Percentiles rank a stretch among this genome's conserved stretches.
Conservation (phyloP, 192 early-diverging fungal genomes). For the Coemansia sp. region DNA sequence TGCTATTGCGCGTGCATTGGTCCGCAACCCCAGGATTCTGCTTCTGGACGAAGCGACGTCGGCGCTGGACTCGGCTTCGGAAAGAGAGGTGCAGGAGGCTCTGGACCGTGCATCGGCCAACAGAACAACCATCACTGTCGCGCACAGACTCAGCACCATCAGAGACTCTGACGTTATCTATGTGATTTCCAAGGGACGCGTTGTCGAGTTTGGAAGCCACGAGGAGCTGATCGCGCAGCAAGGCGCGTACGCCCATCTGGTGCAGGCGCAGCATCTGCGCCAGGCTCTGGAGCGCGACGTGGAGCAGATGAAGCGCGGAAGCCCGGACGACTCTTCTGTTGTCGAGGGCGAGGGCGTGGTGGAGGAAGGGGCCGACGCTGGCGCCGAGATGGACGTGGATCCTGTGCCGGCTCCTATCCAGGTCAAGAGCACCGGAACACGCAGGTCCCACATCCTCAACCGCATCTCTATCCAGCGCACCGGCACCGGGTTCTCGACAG, state of each 20-base stretch:
- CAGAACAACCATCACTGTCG: conserved; percentile 90
- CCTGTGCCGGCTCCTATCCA: no score
- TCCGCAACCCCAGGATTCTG: conserved; percentile 85
- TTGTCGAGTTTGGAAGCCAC: conserved; percentile 80
- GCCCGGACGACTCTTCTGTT: neutral
- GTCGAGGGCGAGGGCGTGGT: neutral
- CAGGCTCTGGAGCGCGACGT: conserved; percentile 38
- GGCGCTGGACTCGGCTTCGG: conserved; percentile 80
- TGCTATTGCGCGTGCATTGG: conserved; percentile 90
- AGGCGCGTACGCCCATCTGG: conserved; percentile 53
- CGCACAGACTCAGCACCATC: conserved; percentile 89
- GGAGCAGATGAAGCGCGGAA: neutral
- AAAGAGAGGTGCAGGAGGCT: conserved; percentile 80
- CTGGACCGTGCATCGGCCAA: conserved; percentile 72
- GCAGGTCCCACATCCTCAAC: neutral
- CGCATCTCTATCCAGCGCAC: conserved; percentile 4
- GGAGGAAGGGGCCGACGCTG: conserved; percentile 1
- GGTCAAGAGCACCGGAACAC: no score
- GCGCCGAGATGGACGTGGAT: neutral
- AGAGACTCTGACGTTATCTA: conserved; percentile 83
- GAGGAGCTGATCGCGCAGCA: conserved; percentile 63
- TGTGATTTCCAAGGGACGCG: conserved; percentile 71
- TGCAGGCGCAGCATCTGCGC: conserved; percentile 64
- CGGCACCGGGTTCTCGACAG: neutral
- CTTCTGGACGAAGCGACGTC: conserved; percentile 89